These are phyloP conservation scores for Marchantia polymorpha DNA, from an alignment of 225 moss, liverwort and hornwort species.

Conservation along the genomic window DNA sequence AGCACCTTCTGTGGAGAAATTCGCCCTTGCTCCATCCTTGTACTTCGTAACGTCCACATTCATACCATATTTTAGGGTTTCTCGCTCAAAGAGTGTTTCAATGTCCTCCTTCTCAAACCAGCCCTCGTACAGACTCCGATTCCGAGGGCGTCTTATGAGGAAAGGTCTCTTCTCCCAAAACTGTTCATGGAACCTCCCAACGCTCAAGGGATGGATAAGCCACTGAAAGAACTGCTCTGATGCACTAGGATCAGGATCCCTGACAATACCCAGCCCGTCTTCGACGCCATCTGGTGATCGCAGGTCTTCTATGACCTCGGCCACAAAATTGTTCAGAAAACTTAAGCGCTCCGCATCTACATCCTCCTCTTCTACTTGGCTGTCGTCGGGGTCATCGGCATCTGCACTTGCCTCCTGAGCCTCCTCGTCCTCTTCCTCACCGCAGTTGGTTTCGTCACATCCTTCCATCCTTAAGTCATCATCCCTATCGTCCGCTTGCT, in stretches of 20 bases:
- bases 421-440: background rate
- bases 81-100: slow-evolving; percentile 62
- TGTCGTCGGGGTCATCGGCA: slow-evolving; percentile 45
- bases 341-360: slow-evolving; percentile 63
- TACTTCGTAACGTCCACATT: slow-evolving; percentile 97
- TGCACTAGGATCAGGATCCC: slow-evolving; percentile 54
- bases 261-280: slow-evolving; percentile 58
- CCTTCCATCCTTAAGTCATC: slow-evolving; percentile 34
- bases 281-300: slow-evolving; percentile 47
- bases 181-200: slow-evolving; percentile 57
- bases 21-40: slow-evolving; percentile 80
- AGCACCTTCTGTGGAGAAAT: slow-evolving; percentile 67
- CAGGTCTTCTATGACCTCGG: slow-evolving; percentile 61
- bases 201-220: slow-evolving; percentile 62
- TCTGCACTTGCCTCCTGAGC: slow-evolving; percentile 20
- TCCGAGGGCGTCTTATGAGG: slow-evolving; percentile 61
- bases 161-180: slow-evolving; percentile 89
- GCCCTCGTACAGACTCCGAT: slow-evolving; percentile 65
- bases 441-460: slow-evolving; percentile 23
- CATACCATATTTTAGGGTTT: slow-evolving; percentile 67
- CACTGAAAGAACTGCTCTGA: slow-evolving; percentile 71
- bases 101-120: slow-evolving; percentile 75
- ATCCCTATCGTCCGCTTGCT: slow-evolving; percentile 33
- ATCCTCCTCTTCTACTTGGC: slow-evolving; percentile 56
- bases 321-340: slow-evolving; percentile 61